phyloP scores from a whole-genome alignment of 108 stramenopile genomes.

The Pelagomonas calceolata region DNA sequence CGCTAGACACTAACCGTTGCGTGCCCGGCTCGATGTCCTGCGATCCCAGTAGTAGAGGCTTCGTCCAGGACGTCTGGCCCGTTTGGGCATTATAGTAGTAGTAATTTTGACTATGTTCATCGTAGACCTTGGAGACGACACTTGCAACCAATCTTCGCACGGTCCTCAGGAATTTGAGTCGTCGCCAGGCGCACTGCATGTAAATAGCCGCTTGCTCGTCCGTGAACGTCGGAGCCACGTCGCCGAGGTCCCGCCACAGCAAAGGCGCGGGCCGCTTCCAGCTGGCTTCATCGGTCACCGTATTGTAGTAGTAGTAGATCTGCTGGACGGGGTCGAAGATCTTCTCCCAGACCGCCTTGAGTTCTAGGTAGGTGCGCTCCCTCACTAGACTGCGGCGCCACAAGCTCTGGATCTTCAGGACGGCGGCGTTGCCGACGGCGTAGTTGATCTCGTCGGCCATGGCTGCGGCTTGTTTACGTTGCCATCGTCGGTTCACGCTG shows the following conservation, averaged over 20 bases:
- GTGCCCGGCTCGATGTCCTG: slow-evolving; percentile 6
- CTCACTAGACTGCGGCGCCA: background rate
- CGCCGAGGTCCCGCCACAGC: background rate
- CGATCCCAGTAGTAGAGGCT: background rate
- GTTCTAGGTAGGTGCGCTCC: background rate
- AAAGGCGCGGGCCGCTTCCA: background rate
- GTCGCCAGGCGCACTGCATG: slow-evolving; percentile 2
- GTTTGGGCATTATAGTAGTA: slow-evolving; percentile 11
- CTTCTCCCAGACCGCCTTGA: background rate
- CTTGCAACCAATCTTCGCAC: background rate
- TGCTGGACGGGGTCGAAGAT: background rate
- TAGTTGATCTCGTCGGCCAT: too few relatives aligned
- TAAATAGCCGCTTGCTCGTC: slow-evolving; percentile 1
- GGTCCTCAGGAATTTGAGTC: background rate
- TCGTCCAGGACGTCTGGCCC: slow-evolving; percentile 5
- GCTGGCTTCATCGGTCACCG: background rate
- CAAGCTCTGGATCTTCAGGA: background rate
- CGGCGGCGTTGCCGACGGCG: too few relatives aligned
- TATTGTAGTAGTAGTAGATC: background rate
- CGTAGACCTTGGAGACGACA: slow-evolving; percentile 3
- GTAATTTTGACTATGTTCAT: background rate
- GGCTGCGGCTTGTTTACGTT: too few relatives aligned
- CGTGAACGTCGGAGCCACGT: slow-evolving; percentile 3
- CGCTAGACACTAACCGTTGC: background rate
- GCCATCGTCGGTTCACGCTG: too few relatives aligned